Percentiles rank a stretch among this genome's conserved stretches.
phyloP scores from a whole-genome alignment of 495 filamentous ascomycete genomes.

The Acidiella bohemica region DNA sequence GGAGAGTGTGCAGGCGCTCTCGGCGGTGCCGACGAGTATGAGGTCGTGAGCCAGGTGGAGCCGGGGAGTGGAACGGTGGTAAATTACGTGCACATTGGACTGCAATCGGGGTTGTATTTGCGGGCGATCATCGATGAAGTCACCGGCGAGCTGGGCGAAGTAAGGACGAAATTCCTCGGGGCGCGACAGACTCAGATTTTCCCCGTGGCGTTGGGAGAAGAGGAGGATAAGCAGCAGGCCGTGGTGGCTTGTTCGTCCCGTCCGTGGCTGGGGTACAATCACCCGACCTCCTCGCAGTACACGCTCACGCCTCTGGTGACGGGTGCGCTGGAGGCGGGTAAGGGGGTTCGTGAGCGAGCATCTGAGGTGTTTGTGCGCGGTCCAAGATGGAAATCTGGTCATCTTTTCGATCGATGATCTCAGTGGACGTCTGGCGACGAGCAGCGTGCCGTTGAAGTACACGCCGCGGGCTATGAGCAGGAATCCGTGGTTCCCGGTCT shows the following conservation, averaged over 20 bases:
- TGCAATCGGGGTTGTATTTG: conserved; percentile 90
- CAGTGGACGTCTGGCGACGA: conserved; percentile 19
- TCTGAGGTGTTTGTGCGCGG: conserved; percentile 77
- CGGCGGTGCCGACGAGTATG: conserved; percentile 73
- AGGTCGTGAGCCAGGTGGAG: conserved; percentile 92
- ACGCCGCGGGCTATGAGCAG: conserved; percentile 79
- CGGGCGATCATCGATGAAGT: conserved; percentile 86
- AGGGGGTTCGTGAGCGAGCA: conserved; percentile 94
- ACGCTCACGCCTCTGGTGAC: conserved; percentile 87
- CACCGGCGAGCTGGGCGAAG: conserved; percentile 88
- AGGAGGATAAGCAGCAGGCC: conserved; percentile 43
- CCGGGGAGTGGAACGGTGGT: conserved; percentile 67
- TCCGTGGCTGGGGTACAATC: conserved; percentile 85
- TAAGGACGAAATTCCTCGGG: conserved; percentile 83
- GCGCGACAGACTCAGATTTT: conserved; percentile 79
- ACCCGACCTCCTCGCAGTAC: conserved; percentile 67
- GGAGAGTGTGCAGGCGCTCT: conserved; percentile 85
- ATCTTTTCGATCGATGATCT: conserved; percentile 8
- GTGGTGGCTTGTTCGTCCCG: conserved; percentile 77
- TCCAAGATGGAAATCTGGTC: conserved; percentile 69
- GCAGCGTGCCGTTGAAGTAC: conserved; percentile 32
- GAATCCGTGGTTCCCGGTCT: conserved; percentile 74
- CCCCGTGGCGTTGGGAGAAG: conserved; percentile 16
- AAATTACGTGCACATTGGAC: conserved; percentile 84
- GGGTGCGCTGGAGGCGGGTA: conserved; percentile 69